These are phyloP conservation scores for Naganishia liquefaciens DNA, from an alignment of 1,284 basidiomycete genomes.

Conservation along the genomic window DNA sequence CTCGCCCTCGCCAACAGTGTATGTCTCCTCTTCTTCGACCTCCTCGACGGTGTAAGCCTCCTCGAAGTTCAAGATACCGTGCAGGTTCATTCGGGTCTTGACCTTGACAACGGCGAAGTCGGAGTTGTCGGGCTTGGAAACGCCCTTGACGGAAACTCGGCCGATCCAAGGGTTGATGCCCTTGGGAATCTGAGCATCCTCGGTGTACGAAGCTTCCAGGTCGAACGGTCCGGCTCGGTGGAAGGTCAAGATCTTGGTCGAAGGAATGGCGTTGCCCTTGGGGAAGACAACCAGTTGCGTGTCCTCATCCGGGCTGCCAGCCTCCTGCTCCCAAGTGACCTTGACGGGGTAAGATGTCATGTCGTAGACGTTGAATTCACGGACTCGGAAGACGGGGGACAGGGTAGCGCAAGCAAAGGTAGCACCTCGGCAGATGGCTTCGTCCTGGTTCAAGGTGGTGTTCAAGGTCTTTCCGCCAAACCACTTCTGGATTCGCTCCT, in stretches of 20 bases:
- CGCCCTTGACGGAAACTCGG: constrained; percentile 74
- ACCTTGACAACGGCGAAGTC: constrained; percentile 80
- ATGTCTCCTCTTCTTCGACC: constrained; percentile 69
- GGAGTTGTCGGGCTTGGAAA: constrained; percentile 65
- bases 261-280: constrained; percentile 76
- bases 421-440: constrained; percentile 87
- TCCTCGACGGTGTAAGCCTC: constrained; percentile 72
- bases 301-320: constrained; percentile 78
- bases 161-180: constrained; percentile 79
- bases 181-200: constrained; percentile 65
- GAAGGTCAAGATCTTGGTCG: constrained; percentile 93
- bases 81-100: constrained; percentile 79
- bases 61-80: constrained; percentile 84
- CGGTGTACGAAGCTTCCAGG: constrained; percentile 76
- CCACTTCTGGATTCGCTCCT: constrained; percentile 64
- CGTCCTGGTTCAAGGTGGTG: constrained; percentile 91
- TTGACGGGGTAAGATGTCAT: constrained; percentile 82
- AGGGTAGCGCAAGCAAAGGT: constrained; percentile 93
- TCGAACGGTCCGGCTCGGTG: constrained; percentile 83
- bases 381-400: constrained; percentile 91
- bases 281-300: constrained; percentile 85
- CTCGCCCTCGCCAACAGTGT: constrained; percentile 56
- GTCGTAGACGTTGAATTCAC: constrained; percentile 84
- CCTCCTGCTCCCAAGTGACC: constrained; percentile 74
- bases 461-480: constrained; percentile 71